phyloP scores from a whole-genome alignment of 1,139 yeast species.

The Insectozyma bohioensis region DNA sequence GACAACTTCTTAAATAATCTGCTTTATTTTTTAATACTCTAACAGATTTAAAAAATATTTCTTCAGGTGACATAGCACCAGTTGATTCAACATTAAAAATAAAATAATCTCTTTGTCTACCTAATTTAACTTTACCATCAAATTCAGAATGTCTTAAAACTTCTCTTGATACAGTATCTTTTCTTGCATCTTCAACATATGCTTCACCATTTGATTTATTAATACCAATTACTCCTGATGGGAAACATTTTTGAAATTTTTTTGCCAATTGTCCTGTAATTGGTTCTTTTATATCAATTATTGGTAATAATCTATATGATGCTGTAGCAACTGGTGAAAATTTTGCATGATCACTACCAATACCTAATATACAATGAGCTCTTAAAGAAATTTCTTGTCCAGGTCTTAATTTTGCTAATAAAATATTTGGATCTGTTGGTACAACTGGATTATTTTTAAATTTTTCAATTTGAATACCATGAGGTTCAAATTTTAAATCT shows the following conservation, averaged over 20 bases:
- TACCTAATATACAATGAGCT: constrained; percentile 88
- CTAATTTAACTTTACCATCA: constrained; percentile 82
- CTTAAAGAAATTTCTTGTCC: constrained; percentile 92
- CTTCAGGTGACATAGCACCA: constrained; percentile 97
- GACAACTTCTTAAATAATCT: constrained; percentile 74
- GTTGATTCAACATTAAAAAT: constrained; percentile 92
- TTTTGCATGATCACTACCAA: constrained; percentile 95
- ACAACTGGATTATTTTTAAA: constrained; percentile 70
- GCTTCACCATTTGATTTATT: constrained; percentile 65
- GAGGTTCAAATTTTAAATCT: constrained; percentile 88
- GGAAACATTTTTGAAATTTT: constrained; percentile 86
- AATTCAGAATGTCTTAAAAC: constrained; percentile 92
- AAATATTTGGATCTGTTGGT: constrained; percentile 82
- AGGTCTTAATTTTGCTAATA: constrained; percentile 90
- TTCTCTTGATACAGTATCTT: constrained; percentile 95
- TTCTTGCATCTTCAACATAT: constrained; percentile 80
- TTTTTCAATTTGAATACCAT: constrained; percentile 76
- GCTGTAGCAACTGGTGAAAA: constrained; percentile 98
- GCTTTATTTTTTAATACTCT: constrained; percentile 85
- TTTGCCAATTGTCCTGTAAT: constrained; percentile 75
- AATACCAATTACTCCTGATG: constrained; percentile 87
- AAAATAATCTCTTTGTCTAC: constrained; percentile 89
- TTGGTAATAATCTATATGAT: constrained; percentile 93
- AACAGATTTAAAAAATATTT: constrained; percentile 87
- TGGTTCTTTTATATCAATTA: constrained; percentile 72